Base-by-base conservation (phyloP, 208 protist genomes). In the Acanthamoeba healyi region DNA sequence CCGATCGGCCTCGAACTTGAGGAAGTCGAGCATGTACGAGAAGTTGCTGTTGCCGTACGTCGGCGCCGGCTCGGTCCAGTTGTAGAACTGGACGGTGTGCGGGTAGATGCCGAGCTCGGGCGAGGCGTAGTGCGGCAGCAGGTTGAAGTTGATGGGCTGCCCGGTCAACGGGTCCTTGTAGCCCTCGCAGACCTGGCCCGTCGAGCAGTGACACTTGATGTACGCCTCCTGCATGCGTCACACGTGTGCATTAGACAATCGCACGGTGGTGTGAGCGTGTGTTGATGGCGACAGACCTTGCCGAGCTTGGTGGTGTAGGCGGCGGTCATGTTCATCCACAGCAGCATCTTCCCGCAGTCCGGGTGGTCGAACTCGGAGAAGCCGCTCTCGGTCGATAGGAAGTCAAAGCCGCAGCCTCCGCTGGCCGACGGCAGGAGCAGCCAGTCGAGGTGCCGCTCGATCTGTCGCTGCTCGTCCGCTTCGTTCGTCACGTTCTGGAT, bases 81-180 rank as follows among this genome's bases (percentile, higher is more conserved):
- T 72, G 90, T 95, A 95, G 34, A 58, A 84, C 49, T 95, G 94
- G 17, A 95, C 94, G n/a, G 94, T 95, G 90, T 95, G 94, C 22
- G 94, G 94, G 42, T 74, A 63, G 34, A 95, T 88, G 40, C 87
- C 94, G 14, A 95, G 44, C 34, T 58, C 54, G 46, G 84, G 38
- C 0, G 17, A 26, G 86, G 94, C 94, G 19, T 65, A 95, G 49
- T 74, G 36, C 17, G 94, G 94, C 65, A 95, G 74, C 10, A 93
- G 89, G 63, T 95, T 95, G 56, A 95, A 95, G 94, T 95, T 95
- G 65, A 95, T 24, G 22, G 94, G 94, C 67, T 95, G 0, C 10
- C 74, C 74, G 4, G 94, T 93, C 29, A 61, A 5, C 58, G 94
- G 94, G 46, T 95, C 94, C 67, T 44, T 46, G 51, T 63, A 93